Base-by-base conservation (phyloP, 768 basidiomycete species). In the Candolleomyces eurysporus region DNA sequence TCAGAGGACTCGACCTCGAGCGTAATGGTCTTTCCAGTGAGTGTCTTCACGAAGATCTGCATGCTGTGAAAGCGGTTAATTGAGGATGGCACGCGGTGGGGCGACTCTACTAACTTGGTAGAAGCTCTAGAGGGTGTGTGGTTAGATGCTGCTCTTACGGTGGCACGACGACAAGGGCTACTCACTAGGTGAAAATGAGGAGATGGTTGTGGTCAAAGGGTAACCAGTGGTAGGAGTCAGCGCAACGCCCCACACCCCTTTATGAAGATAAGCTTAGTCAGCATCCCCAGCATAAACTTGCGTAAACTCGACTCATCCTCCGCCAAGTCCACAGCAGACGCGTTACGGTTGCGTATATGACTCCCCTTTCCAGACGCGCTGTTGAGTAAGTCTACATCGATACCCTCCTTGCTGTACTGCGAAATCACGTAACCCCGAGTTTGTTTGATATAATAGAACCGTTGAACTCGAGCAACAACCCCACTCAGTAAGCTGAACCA, bases 11-110 rank as follows among this genome's bases (percentile, higher is more conserved):
- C 87, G 53, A 87, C 86, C 79, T 88, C 87, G 59, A 88, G 83
- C 57, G 87, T 88, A 75, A 89, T 88, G 66, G 88, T 91, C 83
- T 91, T 90, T 62, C 88, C 88, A 55, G 88, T 90, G 57, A 82
- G 77, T 43, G 79, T 82, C 74, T 80, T 82, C 0, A 82, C 80
- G 62, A 81, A 82, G 57, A 81, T 81, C 65, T 80, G 79, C 79
- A 80, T 81, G 61, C n/a, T 75, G 63, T 43, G 53, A 49, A 62
- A 36, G 63, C 57, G 65, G 63, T 65, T 19, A 61, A 55, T 43
- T 43, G n/a, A 43, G 42, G 13, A 11, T 5, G 11, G 1, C 2
- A n/a, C 8, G 42, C 42, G n/a, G 42, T n/a, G 13, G 42, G n/a
- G 2, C 3, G 42, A 5, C 11, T 11, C 42, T 43, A 43, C 42